These are phyloP conservation scores for Gossypium raimondii DNA, from an alignment of 345 rosid species.

Conservation along the genomic window DNA sequence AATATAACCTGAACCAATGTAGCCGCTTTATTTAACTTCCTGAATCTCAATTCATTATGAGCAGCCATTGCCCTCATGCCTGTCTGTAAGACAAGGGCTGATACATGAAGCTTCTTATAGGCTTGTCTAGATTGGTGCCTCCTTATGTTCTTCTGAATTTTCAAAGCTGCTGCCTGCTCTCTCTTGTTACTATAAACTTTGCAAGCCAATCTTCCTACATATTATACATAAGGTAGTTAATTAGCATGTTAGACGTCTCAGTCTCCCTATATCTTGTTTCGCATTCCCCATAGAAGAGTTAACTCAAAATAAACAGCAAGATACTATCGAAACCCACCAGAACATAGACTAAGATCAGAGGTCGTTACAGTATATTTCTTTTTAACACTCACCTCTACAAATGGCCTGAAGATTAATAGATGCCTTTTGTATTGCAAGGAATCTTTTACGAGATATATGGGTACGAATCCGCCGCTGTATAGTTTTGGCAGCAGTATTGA, in stretches of 20 bases:
- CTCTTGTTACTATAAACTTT: conserved; percentile 38
- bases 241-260: conserved; percentile 1
- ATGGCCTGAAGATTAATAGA: conserved; percentile 51
- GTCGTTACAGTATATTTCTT: neutral
- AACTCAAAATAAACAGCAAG: neutral
- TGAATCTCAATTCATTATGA: conserved; percentile 54
- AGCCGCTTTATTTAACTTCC: conserved; percentile 62
- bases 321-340: neutral
- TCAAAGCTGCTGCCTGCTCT: conserved; percentile 59
- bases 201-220: conserved; percentile 64
- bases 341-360: neutral
- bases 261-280: neutral
- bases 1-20: conserved; percentile 52
- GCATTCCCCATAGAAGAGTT: neutral
- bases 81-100: conserved; percentile 54
- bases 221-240: conserved; percentile 2
- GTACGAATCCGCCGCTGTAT: conserved; percentile 76
- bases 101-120: conserved; percentile 47
- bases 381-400: conserved; percentile 56
- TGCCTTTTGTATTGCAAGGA: conserved; percentile 62
- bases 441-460: conserved; percentile 62
- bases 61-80: conserved; percentile 71
- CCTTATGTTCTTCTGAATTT: conserved; percentile 64
- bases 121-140: conserved; percentile 43
- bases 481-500: conserved; percentile 72